Evolutionary conservation across 1,284 basidiomycete species (phyloP).

Genomic region (Ceratobasidium papillatum): DNA sequence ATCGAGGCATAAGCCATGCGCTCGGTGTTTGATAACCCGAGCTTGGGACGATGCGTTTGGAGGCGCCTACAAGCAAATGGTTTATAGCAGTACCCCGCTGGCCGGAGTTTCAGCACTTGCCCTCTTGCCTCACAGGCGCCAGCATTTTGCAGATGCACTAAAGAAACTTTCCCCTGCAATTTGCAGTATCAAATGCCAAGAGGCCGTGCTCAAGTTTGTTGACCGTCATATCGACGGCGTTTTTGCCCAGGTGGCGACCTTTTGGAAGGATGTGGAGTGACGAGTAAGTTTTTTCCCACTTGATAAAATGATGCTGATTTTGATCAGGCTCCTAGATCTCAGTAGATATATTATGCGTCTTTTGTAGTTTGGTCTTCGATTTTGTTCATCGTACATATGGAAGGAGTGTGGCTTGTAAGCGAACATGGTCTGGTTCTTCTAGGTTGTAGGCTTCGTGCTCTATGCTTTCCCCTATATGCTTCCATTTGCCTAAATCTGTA

Average conservation of each 20-base stretch:
- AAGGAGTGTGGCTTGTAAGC: neutral
- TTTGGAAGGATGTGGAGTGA: constrained; percentile 34
- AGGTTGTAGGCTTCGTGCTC: neutral
- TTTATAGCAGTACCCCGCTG: constrained; percentile 9
- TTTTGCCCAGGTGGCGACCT: constrained; percentile 2
- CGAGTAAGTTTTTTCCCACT: neutral
- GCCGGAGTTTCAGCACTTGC: constrained; percentile 14
- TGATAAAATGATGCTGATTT: neutral
- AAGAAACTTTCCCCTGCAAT: neutral
- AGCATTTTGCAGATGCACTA: constrained; percentile 7
- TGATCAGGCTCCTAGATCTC: too few species aligned
- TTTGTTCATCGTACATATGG: neutral
- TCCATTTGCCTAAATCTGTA: constrained; percentile 5
- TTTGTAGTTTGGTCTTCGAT: neutral
- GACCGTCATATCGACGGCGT: constrained; percentile 25
- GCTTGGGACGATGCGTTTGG: constrained; percentile 18
- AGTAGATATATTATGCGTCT: neutral
- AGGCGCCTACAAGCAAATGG: neutral
- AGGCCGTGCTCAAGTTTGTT: constrained; percentile 14
- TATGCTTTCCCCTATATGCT: neutral
- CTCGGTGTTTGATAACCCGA: neutral
- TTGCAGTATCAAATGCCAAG: constrained; percentile 17
- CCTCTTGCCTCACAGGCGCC: neutral
- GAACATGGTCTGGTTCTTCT: neutral
- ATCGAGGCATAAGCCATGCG: neutral